Base-by-base conservation (phyloP, 2,329 filamentous ascomycete species). In the Diaporthe citriasiana region DNA sequence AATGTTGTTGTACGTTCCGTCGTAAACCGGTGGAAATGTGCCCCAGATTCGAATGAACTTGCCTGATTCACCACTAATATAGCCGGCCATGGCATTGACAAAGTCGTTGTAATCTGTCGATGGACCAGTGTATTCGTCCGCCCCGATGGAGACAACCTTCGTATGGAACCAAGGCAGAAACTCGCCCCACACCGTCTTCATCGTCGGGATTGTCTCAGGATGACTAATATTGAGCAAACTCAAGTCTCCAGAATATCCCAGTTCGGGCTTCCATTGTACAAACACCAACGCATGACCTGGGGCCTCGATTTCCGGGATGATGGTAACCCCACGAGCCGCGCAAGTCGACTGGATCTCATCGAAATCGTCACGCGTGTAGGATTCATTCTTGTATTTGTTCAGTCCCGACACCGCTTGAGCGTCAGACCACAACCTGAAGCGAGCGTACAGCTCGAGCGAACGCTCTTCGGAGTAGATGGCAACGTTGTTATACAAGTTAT, bases 241-340 rank as follows among this genome's bases (percentile, higher is more conserved):
- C 6, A 86, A 79, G 71, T 88, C 85, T 17, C 75, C 78, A 3
- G 81, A 78, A 15, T 89, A 81, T 0, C 85, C 89, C 22, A 91
- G 79, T 74, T 90, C 84, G 0, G 89, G 89, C 75, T 87, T 89
- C 89, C 89, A 91, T 77, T 91, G 89, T 0, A 87, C 87, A 33
- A 91, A 85, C 7, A 86, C 85, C 1, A 91, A 80, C 1, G 87
- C 85, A 74, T 92, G 90, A 0, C 89, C 89, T 0, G 90, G 89
- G 0, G 88, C 85, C 78, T 92, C 90, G 33, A 91, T 89, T 78
- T 91, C 90, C 0, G 89, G 89, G 5, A 91, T 83, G 1, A 92
- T 81, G 0, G 89, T 90, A 1, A 92, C 86, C 5, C 90, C 90
- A 6, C 89, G 84, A 0, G 84, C 80, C 0, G 86, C 89, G 75